These are phyloP conservation scores for Stachybotrys chartarum DNA, from an alignment of 2,329 filamentous ascomycete genomes.

Conservation along the genomic window DNA sequence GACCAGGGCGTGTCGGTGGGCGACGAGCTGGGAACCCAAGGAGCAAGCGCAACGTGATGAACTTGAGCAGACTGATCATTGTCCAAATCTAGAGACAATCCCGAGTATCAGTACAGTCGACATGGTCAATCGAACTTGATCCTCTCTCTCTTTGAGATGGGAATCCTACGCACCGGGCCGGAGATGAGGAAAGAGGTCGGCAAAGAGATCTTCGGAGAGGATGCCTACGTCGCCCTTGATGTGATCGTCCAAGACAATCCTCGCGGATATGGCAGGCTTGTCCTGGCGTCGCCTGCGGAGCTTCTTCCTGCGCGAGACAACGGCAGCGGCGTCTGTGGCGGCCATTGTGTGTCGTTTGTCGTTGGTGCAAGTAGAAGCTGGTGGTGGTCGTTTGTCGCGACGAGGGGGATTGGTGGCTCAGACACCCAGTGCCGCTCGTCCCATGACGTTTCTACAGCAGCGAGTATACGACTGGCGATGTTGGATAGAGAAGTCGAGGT, in stretches of 20 bases:
- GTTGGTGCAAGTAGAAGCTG: background rate
- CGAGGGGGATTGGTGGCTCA: too few relatives aligned
- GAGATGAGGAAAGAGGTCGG: slow-evolving; percentile 67
- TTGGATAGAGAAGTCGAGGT: too few relatives aligned
- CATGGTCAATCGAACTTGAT: too few relatives aligned
- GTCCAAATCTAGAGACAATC: slow-evolving; percentile 17
- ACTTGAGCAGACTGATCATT: slow-evolving; percentile 31
- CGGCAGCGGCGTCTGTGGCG: slow-evolving; percentile 17
- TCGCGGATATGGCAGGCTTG: slow-evolving; percentile 70
- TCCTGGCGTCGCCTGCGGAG: slow-evolving; percentile 53
- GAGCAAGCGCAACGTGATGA: slow-evolving; percentile 64
- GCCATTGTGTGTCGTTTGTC: slow-evolving; percentile 14
- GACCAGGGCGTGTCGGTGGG: slow-evolving; percentile 70
- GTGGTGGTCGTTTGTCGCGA: too few relatives aligned
- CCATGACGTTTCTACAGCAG: too few relatives aligned
- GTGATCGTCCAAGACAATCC: slow-evolving; percentile 77
- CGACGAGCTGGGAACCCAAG: slow-evolving; percentile 56
- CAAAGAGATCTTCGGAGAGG: slow-evolving; percentile 78
- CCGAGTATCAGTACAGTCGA: background rate
- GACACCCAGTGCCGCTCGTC: too few relatives aligned
- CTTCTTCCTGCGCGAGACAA: slow-evolving; percentile 26
- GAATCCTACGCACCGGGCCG: slow-evolving; percentile 37
- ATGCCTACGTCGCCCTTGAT: slow-evolving; percentile 80
- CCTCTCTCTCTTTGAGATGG: background rate
- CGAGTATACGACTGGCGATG: too few relatives aligned